phyloP scores from a whole-genome alignment of 345 rosid genomes.

The Toxicodendron radicans region DNA sequence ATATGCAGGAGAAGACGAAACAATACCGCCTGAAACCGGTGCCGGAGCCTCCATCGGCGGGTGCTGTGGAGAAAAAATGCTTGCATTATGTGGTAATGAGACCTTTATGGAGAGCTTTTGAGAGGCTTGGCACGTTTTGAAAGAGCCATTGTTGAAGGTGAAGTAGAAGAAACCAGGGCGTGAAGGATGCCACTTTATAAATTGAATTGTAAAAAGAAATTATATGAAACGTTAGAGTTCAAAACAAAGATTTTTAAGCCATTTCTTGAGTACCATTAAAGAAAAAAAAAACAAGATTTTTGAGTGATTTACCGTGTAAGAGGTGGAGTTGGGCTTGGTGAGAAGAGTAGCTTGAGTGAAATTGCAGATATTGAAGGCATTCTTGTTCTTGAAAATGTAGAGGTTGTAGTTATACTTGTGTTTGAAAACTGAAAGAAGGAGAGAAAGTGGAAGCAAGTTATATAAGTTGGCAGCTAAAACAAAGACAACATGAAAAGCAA shows the following conservation, averaged over 20 bases:
- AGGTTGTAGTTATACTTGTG: constrained; percentile 68
- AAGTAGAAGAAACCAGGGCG: constrained; percentile 90
- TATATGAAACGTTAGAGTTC: background rate
- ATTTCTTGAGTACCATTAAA: constrained; percentile 1
- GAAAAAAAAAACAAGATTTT: constrained; percentile 1
- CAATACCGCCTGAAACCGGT: constrained; percentile 60
- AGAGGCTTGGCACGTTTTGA: constrained; percentile 48
- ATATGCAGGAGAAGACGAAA: constrained; percentile 68
- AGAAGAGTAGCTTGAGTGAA: constrained; percentile 77
- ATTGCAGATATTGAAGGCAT: constrained; percentile 80
- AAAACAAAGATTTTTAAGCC: background rate
- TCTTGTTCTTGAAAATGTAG: constrained; percentile 80
- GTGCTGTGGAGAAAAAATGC: constrained; percentile 15
- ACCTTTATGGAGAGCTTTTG: constrained; percentile 70
- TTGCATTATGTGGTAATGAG: constrained; percentile 30
- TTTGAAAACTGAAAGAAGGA: constrained; percentile 60
- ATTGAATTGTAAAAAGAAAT: background rate
- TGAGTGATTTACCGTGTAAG: constrained; percentile 56
- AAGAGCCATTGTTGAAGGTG: constrained; percentile 69
- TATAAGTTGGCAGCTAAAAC: constrained; percentile 6
- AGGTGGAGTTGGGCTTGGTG: constrained; percentile 63
- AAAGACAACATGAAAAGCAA: background rate
- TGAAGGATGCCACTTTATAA: constrained; percentile 80
- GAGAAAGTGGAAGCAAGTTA: background rate
- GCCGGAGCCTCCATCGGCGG: constrained; percentile 43